phyloP scores from a whole-genome alignment of 1,284 basidiomycete species.

The Austroboletus rostrupii region DNA sequence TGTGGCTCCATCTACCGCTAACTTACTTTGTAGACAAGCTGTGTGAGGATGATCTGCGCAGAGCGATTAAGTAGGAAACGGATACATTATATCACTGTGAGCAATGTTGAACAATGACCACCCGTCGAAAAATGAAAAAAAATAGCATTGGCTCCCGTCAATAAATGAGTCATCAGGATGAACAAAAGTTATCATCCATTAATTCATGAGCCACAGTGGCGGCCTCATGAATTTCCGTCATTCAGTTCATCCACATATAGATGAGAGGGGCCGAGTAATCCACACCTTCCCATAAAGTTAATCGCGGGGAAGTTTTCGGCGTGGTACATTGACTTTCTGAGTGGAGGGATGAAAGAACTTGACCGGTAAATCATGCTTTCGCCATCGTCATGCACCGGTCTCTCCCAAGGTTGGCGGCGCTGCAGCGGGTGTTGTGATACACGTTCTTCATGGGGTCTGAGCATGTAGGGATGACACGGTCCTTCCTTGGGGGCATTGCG shows the following conservation, averaged over 20 bases:
- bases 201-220: background rate
- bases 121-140: background rate
- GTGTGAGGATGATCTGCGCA: background rate
- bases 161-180: background rate
- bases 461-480: constrained; percentile 1
- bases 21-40: background rate
- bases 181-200: background rate
- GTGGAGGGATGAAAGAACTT: constrained; percentile 1
- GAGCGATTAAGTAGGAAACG: background rate
- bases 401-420: background rate
- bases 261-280: background rate
- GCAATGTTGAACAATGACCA: background rate
- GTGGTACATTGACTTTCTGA: background rate
- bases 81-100: background rate
- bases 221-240: background rate
- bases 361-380: background rate
- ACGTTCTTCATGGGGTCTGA: constrained; percentile 3
- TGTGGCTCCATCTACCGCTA: background rate
- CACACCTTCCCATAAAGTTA: background rate
- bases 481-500: background rate
- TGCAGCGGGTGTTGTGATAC: background rate
- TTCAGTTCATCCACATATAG: background rate
- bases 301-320: background rate
- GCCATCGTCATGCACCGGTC: background rate
- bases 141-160: background rate